Evolutionary conservation across 306 rosid species (phyloP), one percentile per base, ranked within the genome.

Genomic region (Castanospermum australe): DNA sequence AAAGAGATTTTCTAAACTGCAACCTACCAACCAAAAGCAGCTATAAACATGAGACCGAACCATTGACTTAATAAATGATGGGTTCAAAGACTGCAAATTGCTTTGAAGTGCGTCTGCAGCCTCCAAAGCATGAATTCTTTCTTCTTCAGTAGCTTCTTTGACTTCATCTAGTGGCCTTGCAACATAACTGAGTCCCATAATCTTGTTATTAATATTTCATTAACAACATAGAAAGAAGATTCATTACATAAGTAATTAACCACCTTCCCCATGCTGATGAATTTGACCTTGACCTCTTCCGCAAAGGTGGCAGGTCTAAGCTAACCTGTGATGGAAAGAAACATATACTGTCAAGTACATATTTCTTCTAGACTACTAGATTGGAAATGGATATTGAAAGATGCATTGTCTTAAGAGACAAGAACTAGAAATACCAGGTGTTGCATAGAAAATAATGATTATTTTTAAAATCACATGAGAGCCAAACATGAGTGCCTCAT

Each of bases 21-120:
- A 28, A 88, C 97, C 56, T 86, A 92, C 97, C 97, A 92, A 73
- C 97, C 97, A 92, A 78, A 92, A 90, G 72, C 97, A 92, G 76
- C 97, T 92, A 80, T 92, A 92, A 80, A 92, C 96, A 79, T 92
- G 95, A 80, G 97, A 92, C 61, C 93, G 92, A 41, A 92, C 76
- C 97, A 90, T 92, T 20, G 97, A 89, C 76, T 92, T 92, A 38
- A 89, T 50, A 60, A 90, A 90, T 6, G 82, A 71, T n/a, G 96
- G 95, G 56, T 87, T 86, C 0, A 56, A 56, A 63, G 91, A 57
- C 18, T 87, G 56, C 28, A 90, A 79, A 78, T 70, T 84, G 75
- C 39, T 84, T 70, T 83, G 89, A 73, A 89, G 79, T 56, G 39
- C 72, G 39, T 87, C 91, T 32, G 97, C 97, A 54, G 84, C 89